Base-by-base conservation (phyloP, 805 yeast species). In the Jamesozyma spencerorum region DNA sequence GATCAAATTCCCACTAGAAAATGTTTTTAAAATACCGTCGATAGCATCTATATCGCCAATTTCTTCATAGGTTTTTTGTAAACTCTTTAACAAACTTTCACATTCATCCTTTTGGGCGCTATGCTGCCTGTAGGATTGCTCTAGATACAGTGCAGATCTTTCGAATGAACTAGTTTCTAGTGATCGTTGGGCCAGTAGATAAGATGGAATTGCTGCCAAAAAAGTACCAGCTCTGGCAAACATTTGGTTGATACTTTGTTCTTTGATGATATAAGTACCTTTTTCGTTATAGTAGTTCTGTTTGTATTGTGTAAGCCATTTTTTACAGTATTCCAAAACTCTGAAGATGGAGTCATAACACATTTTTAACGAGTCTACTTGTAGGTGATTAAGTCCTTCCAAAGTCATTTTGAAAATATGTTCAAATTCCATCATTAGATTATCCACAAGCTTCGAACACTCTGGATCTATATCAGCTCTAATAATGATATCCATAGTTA, bases 1-100 rank as follows among this genome's bases (percentile, higher is more conserved):
- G n/a, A 75, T 72, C 34, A 86, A 63, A 47, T 77, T 75, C 31
- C 77, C 74, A 0, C 81, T 72, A 0, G 94, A 77, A 49, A 85
- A 81, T 44, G 72, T 72, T 44, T 84, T 78, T 42, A 88, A 64
- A 4, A 85, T 77, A 18, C 98, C 99, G 55, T 84, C 88, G 26
- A 92, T 68, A 0, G 95, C 79, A 64, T 92, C 99, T 29, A 80
- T 71, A 54, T 94, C 98, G 51, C 86, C 90, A 37, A 92, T 76
- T 42, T 77, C 81, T 6, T 95, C 81, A 58, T 92, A 92, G 66
- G 88, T 83, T 20, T 72, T 71, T 50, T 85, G 86, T n/a, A 92
- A 60, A 4, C 51, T 48, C 13, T 78, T 69, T 1, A 65, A 57
- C 18, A 69, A 70, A n/a, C 11, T 15, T 4, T 26, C 28, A 17